Evolutionary conservation across 2,329 filamentous ascomycete species (phyloP), one percentile per base, ranked within the genome.

Genomic region (Arthroderma uncinatum): DNA sequence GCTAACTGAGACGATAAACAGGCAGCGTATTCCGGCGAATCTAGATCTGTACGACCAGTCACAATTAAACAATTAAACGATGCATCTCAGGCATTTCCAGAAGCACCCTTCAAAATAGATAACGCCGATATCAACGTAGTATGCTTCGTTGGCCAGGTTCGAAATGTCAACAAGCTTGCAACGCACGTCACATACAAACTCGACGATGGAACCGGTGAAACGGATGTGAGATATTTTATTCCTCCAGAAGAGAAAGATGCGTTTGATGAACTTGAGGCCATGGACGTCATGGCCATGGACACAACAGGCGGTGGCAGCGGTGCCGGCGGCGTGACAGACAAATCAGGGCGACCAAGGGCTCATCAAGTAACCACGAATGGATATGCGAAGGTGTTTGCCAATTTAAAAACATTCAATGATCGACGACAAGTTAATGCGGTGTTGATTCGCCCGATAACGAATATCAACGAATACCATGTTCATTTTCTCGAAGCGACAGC

Each of bases 31-130:
- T 96, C 66, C 30, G 53, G 55, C 16, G 57, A 53, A 21, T 47
- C 59, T 42, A 40, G 39, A 50, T 91, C 89, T 19, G 81, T 98
- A 55, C 87, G 93, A 47, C 91, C 93, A 0, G 87, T 96, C 50
- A 98, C 93, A 9, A 89, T 97, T 74, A 96, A 96, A 73, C 93
- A 98, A 74, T 81, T 96, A 58, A 77, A 91, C 67, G 89, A 94
- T 62, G 88, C 89, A 62, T 80, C 86, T 62, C 85, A 89, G 73
- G 81, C 84, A 39, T 85, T 87, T 69, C 82, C 84, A 1, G 82
- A 85, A 59, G 83, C 84, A 57, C 85, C 89, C 36, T 93, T 94
- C 79, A 83, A 84, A 62, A 87, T 97, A 66, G 93, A 97, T 74
- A 85, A 83, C 62, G 74, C 78, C 50, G 81, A 86, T 62, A 77